Evolutionary conservation across 148 eudicot species (phyloP), one percentile per base, ranked within the genome.

Genomic region (Suaeda aralocaspica): DNA sequence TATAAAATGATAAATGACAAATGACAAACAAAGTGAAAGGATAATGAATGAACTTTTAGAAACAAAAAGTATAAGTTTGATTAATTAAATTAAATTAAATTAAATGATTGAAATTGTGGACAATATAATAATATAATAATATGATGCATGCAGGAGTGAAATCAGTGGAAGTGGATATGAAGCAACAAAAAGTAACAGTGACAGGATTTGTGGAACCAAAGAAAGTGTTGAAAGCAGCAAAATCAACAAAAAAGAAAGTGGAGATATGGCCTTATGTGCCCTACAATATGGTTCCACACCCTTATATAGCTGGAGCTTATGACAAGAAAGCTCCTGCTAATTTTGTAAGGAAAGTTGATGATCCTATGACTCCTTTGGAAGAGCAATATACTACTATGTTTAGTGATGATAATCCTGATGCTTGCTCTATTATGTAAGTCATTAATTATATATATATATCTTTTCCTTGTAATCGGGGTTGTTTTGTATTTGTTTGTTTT

Each of bases 231-330:
- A 74, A 67, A 44, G 79, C 79, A 41, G 96, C 86, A 0, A 69
- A 85, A 36, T 25, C 80, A 5, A 89, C 91, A 6, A 82, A 82
- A 73, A 89, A 87, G 76, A 87, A 83, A 66, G 78, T 31, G 6
- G 96, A 89, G 82, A 42, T 71, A 7, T 89, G 96, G 96, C 96
- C 96, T 0, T 89, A 87, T 59, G 92, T 89, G 31, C 96, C 91
- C 0, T 85, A 85, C 78, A 83, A 57, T 10, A 21, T 80, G 69
- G 81, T 89, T 18, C 88, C 91, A 3, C 88, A 89, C 51, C 96
- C 96, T 19, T 89, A 89, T 44, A 84, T 70, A 0, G 71, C 84
- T 13, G 85, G 82, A 7, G 96, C 86, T n/a, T 89, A 89, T 34
- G 96, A 89, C 80, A 89, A 89, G 68, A 89, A 89, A 67, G 96